Evolutionary conservation across 1,284 basidiomycete genomes (phyloP).

Genomic region (Boletus smithii): DNA sequence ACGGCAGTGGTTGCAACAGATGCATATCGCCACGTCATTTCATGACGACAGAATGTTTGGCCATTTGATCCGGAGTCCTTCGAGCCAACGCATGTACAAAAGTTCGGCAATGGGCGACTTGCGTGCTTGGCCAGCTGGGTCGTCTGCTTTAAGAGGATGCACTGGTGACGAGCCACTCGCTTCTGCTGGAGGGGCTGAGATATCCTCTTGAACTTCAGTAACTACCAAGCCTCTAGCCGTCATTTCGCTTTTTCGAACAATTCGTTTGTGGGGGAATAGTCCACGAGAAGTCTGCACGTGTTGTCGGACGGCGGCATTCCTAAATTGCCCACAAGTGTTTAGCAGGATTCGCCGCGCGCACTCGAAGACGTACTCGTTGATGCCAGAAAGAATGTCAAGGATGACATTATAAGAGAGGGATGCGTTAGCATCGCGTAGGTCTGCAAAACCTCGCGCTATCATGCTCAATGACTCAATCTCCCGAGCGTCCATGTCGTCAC

Average conservation of each 20-base stretch:
- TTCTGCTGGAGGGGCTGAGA: constrained; percentile 46
- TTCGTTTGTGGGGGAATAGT: constrained; percentile 74
- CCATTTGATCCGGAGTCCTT: constrained; percentile 87
- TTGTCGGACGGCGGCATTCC: constrained; percentile 69
- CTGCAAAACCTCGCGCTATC: constrained; percentile 84
- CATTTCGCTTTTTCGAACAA: constrained; percentile 78
- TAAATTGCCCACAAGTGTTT: constrained; percentile 33
- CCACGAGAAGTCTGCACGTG: constrained; percentile 72
- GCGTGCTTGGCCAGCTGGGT: constrained; percentile 38
- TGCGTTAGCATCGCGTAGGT: constrained; percentile 78
- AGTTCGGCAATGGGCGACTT: constrained; percentile 90
- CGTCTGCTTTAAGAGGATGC: constrained; percentile 35
- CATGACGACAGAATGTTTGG: constrained; percentile 58
- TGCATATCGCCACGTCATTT: constrained; percentile 1
- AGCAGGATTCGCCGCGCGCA: not conserved
- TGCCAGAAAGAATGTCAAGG: constrained; percentile 84
- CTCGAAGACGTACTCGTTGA: constrained; percentile 72
- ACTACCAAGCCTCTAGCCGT: constrained; percentile 75
- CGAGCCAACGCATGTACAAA: constrained; percentile 93
- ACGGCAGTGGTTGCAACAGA: not conserved
- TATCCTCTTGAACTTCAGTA: constrained; percentile 72
- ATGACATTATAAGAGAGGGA: constrained; percentile 83
- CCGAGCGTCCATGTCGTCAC: constrained; percentile 81
- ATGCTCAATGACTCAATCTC: constrained; percentile 89
- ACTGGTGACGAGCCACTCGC: constrained; percentile 29